A percentile compares a stretch with the other conserved stretches of the same genome.
These are phyloP conservation scores for Mercurialis annua DNA, from an alignment of 345 rosid genomes.

Conservation along the genomic window DNA sequence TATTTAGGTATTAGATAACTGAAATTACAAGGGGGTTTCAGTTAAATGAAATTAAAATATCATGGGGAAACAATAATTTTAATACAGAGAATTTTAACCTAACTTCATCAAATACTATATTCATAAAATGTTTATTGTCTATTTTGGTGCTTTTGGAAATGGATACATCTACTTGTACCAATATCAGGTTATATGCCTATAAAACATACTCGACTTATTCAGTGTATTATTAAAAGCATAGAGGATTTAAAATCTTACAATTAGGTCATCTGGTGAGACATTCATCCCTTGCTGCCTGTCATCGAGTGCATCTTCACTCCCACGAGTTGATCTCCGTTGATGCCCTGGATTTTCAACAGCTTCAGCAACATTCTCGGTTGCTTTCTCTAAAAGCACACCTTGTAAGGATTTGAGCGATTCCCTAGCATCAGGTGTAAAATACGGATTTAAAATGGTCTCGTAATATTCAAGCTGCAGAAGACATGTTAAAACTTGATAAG, in stretches of 20 bases:
- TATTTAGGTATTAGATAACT: too few relatives aligned
- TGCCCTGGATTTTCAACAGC: constrained; percentile 65
- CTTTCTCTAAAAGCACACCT: constrained; percentile 84
- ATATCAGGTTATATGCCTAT: neutral
- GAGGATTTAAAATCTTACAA: constrained; percentile 46
- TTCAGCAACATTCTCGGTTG: constrained; percentile 70
- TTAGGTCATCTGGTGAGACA: constrained; percentile 90
- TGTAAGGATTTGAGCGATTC: constrained; percentile 74
- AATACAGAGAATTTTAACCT: too few relatives aligned
- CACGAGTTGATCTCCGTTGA: constrained; percentile 79
- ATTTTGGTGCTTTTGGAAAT: neutral
- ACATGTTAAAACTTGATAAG: constrained; percentile 13
- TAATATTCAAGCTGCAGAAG: constrained; percentile 90
- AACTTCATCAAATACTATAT: too few relatives aligned
- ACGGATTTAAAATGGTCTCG: constrained; percentile 75
- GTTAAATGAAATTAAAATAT: too few relatives aligned
- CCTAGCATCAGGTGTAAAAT: constrained; percentile 74
- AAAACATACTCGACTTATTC: neutral
- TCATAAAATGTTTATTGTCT: neutral
- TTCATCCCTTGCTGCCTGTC: constrained; percentile 69
- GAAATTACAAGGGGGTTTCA: too few relatives aligned
- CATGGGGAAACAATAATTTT: too few relatives aligned
- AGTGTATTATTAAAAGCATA: neutral
- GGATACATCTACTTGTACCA: neutral
- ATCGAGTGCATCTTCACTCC: constrained; percentile 84